These are phyloP conservation scores for Candida taoyuanica DNA, from an alignment of 805 yeast species.

Conservation along the genomic window DNA sequence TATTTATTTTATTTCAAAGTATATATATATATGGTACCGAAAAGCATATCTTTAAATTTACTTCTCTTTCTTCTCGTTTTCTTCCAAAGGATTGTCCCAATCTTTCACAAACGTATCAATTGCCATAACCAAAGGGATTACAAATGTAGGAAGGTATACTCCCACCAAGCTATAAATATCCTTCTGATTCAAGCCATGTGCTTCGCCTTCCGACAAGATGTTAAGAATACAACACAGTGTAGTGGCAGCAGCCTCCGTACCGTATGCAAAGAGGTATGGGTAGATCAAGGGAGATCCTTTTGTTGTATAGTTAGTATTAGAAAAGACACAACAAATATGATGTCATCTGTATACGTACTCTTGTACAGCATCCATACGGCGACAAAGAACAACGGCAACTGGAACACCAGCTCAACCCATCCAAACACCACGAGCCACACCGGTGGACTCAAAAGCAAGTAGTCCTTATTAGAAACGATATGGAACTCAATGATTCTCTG, in stretches of 20 bases:
- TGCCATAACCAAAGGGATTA: conserved; percentile 56
- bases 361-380: conserved; percentile 34
- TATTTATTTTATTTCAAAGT: no score
- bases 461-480: conserved; percentile 62
- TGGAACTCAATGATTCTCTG: conserved; percentile 52
- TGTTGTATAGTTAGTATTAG: no score
- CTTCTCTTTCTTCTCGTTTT: conserved; percentile 2
- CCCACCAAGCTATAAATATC: conserved; percentile 42
- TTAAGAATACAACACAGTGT: conserved; percentile 68
- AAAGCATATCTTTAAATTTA: background rate
- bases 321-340: no score
- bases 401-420: conserved; percentile 64
- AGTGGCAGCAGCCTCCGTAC: conserved; percentile 77
- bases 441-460: conserved; percentile 55
- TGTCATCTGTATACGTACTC: conserved; percentile 29
- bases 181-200: conserved; percentile 26
- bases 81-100: conserved; percentile 9
- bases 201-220: conserved; percentile 34
- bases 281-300: no score
- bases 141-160: conserved; percentile 66
- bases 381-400: conserved; percentile 69
- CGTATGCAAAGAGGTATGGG: conserved; percentile 56
- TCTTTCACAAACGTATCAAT: conserved; percentile 21
- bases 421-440: conserved; percentile 74
- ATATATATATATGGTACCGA: no score